Base-by-base conservation (phyloP, 108 stramenopile genomes). In the Nitzschia sp. region DNA sequence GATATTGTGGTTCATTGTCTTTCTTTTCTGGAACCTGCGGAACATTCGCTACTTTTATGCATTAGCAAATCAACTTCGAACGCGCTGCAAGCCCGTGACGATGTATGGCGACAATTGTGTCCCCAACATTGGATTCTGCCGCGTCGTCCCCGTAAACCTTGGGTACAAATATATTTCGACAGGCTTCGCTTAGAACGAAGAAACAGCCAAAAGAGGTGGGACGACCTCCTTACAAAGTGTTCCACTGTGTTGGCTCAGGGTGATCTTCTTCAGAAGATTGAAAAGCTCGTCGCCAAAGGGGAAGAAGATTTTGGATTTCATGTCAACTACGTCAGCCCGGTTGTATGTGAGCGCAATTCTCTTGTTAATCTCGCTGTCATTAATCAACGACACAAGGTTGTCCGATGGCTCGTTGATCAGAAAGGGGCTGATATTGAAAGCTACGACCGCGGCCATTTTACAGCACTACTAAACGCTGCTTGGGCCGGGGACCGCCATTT, bases 351-450 rank as follows among this genome's bases (percentile, higher is more conserved):
- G 54, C 79, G 88, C 22, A 93, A 93, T 56, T 86, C 84, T 24
- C 66, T 93, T 15, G 72, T 93, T 40, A 93, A 93, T 65, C 72
- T 86, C 48, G 88, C 91, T 39, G 86, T 89, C 12, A 90, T 93
- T 26, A 65, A 88, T 53, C 52, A 74, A 39, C 67, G 91, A 22
- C 78, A 83, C 61, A 93, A 90, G 41, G 78, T 87, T 46, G 86
- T 79, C 12, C 79, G 80, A 48, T 93, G 91, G 91, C 74, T 93
- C 7, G 75, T 90, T 15, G 87, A 88, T 51, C 65, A 58, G 24
- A 93, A 90, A 65, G 57, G 56, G 17, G 85, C 87, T 0, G 83
- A 87, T 56, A 85, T 93, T 55, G 91, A 93, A 69, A 83, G 83
- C 9, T 69, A 53, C 29, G 91, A 93, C 73, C 54, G 88, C 19